Evolutionary conservation across 2,329 filamentous ascomycete species (phyloP).

Genomic region (Sporothrix sp.): DNA sequence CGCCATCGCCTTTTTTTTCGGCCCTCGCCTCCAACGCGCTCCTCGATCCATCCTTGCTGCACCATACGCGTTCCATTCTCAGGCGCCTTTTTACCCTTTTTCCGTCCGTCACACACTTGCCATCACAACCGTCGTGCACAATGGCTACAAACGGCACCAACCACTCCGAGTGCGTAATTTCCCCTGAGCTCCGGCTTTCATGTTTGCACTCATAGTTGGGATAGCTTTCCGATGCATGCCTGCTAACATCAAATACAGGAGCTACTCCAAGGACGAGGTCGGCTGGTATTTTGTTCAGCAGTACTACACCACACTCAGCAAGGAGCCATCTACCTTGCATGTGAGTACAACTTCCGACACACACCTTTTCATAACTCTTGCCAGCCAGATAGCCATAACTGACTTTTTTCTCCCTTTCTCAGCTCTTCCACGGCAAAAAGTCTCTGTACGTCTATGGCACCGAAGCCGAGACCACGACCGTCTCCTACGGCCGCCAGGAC

Average conservation of each 20-base stretch:
- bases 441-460: conserved; percentile 90
- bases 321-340: conserved; percentile 85
- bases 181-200: neutral
- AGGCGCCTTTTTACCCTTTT: neutral
- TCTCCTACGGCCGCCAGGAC: conserved; percentile 78
- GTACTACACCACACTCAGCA: conserved; percentile 97
- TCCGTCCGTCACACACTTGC: neutral
- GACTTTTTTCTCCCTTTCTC: conserved; percentile 10
- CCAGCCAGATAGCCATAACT: neutral
- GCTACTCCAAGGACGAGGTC: conserved; percentile 78
- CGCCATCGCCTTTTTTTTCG: conserved; percentile 3
- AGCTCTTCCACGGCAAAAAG: conserved; percentile 92
- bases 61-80: neutral
- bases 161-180: conserved; percentile 8
- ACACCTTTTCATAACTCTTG: neutral
- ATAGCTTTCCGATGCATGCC: too few species aligned
- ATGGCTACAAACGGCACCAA: conserved; percentile 15
- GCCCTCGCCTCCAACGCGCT: neutral
- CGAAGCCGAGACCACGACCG: conserved; percentile 79
- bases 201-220: neutral
- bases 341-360: conserved; percentile 34
- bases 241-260: conserved; percentile 27
- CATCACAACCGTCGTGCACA: conserved; percentile 1
- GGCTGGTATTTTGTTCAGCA: conserved; percentile 99
- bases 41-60: neutral